A percentile compares a stretch with the other conserved stretches of the same genome.
These are phyloP conservation scores for Hansfordia pulvinata DNA, from an alignment of 2,329 filamentous ascomycete species.

Conservation along the genomic window DNA sequence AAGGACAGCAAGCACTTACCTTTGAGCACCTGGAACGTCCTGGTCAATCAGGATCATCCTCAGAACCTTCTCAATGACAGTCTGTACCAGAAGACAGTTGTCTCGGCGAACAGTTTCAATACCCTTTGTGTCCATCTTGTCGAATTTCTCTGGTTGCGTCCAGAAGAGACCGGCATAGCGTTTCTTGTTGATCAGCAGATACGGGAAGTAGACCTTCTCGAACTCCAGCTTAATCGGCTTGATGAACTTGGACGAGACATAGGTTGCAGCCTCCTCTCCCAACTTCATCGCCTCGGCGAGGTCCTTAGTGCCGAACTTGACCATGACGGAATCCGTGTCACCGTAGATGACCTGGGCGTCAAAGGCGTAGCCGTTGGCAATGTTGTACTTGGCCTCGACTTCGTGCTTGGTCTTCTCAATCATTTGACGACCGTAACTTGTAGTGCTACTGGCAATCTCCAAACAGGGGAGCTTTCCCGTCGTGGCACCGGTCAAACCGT, in stretches of 20 bases:
- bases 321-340: slow-evolving; percentile 99
- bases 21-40: slow-evolving; percentile 81
- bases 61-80: slow-evolving; percentile 91
- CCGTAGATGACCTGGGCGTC: slow-evolving; percentile 97
- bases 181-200: slow-evolving; percentile 99
- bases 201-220: slow-evolving; percentile 97
- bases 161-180: slow-evolving; percentile 96
- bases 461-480: slow-evolving; percentile 92
- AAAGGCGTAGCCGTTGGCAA: slow-evolving; percentile 87
- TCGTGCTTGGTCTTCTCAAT: slow-evolving; percentile 97
- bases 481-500: slow-evolving; percentile 91
- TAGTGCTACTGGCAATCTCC: slow-evolving; percentile 91
- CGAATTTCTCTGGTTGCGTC: slow-evolving; percentile 87
- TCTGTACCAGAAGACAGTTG: slow-evolving; percentile 91
- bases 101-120: slow-evolving; percentile 96
- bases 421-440: slow-evolving; percentile 95
- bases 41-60: slow-evolving; percentile 92
- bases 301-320: slow-evolving; percentile 89
- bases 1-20: slow-evolving; percentile 51
- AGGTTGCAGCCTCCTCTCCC: slow-evolving; percentile 82
- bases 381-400: slow-evolving; percentile 78
- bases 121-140: slow-evolving; percentile 99
- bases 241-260: slow-evolving; percentile 81
- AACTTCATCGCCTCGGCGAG: slow-evolving; percentile 84
- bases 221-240: slow-evolving; percentile 99